These are phyloP conservation scores for Dioscorea alata DNA, from an alignment of 106 monocot species.

Conservation along the genomic window DNA sequence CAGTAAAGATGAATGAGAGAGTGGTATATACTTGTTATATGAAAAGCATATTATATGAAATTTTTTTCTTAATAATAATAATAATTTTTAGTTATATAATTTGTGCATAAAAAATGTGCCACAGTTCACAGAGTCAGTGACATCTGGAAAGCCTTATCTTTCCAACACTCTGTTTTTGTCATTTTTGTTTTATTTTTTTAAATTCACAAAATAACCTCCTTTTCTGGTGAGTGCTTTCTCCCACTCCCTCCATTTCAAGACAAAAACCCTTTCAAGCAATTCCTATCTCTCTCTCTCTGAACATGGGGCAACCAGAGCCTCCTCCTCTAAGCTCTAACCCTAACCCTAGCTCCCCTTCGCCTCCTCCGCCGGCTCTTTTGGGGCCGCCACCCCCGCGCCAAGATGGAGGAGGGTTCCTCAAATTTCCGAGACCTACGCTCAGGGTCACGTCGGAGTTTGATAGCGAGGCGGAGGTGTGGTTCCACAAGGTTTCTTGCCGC, in stretches of 20 bases:
- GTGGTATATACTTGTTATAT: too few relatives aligned
- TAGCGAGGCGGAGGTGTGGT: constrained; percentile 56
- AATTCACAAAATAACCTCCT: too few relatives aligned
- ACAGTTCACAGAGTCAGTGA: too few relatives aligned
- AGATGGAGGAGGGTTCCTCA: background rate
- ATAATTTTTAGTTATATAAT: too few relatives aligned
- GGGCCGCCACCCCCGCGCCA: constrained; percentile 4
- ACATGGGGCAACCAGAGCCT: constrained; percentile 12
- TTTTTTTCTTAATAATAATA: too few relatives aligned
- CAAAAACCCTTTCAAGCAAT: background rate
- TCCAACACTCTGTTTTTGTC: too few relatives aligned
- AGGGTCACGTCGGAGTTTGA: constrained; percentile 88
- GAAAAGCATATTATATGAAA: too few relatives aligned
- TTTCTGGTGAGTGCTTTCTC: too few relatives aligned
- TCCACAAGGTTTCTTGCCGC: constrained; percentile 79
- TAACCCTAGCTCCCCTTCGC: background rate
- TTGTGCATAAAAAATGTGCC: too few relatives aligned
- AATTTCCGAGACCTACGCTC: constrained; percentile 34
- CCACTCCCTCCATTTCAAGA: background rate
- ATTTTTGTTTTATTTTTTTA: too few relatives aligned
- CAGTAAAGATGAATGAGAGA: too few relatives aligned
- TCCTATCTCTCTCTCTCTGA: background rate
- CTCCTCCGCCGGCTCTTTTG: background rate
- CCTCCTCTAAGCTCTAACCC: constrained; percentile 11
- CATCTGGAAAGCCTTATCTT: too few relatives aligned